Conservation (phyloP, 345 rosid genomes). For the Capsella bursapastoris region DNA sequence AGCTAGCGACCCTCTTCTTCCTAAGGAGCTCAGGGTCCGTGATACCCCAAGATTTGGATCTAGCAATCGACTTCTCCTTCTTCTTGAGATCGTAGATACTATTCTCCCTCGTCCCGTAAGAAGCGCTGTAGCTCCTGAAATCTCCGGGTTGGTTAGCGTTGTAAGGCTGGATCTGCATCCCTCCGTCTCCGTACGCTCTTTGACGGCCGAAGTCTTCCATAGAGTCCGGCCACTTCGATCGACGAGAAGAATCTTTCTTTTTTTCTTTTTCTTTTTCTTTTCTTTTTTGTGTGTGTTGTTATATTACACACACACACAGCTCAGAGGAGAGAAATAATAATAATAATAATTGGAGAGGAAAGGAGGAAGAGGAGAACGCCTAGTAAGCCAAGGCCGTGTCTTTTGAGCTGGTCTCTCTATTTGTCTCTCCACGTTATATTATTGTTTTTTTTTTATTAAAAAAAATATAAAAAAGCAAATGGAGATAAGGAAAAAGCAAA, state of each 20-base stretch:
- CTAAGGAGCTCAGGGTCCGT: constrained; percentile 85
- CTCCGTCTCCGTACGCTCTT: constrained; percentile 52
- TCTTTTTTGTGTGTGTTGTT: not conserved
- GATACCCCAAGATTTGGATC: constrained; percentile 64
- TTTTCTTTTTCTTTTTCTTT: not conserved
- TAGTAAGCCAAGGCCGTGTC: constrained; percentile 17
- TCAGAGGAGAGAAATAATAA: constrained; percentile 31
- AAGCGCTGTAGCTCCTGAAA: constrained; percentile 64
- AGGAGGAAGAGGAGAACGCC: constrained; percentile 17
- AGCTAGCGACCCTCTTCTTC: constrained; percentile 95
- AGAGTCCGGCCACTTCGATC: constrained; percentile 31
- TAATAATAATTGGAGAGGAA: constrained; percentile 33
- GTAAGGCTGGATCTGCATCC: constrained; percentile 70
- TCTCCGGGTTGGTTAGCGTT: constrained; percentile 52
- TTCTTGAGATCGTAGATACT: constrained; percentile 50
- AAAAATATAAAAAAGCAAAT: not conserved
- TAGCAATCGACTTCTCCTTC: constrained; percentile 61
- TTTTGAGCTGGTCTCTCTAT: constrained; percentile 45
- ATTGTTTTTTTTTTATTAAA: not conserved
- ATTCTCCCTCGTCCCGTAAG: constrained; percentile 57
- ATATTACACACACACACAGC: constrained; percentile 14
- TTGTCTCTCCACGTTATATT: constrained; percentile 7
- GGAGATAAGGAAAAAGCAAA: not conserved
- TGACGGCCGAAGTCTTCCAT: constrained; percentile 76
- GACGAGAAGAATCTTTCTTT: constrained; percentile 12